Base-by-base conservation (phyloP, 139 green algal species). In the Zygnema cylindricum region DNA sequence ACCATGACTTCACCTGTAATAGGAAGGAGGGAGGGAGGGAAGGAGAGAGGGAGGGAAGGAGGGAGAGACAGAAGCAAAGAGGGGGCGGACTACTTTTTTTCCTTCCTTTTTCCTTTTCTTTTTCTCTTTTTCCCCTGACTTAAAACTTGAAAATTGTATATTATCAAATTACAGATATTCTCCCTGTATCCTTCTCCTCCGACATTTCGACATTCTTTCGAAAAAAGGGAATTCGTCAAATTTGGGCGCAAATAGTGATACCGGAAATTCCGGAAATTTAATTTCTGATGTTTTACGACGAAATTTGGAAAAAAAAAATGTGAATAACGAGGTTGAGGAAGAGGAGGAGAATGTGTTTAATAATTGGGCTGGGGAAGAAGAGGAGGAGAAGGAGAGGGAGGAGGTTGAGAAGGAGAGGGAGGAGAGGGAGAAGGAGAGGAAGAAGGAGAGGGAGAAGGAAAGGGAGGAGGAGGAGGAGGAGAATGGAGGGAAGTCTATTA, bases 161-260 rank as follows among this genome's bases (percentile, higher is more conserved):
- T n/a, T n/a, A n/a, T n/a, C n/a, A n/a, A n/a, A n/a, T n/a, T 7
- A 7, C 77, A 84, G 77, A 54, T 84, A 84, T 57, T 2, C 77
- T 22, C 77, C 77, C 16, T 84, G 41, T 49, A 7, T 84, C 3
- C 77, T 84, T 38, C 40, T 84, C 41, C n/a, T 84, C 22, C 77
- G 77, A 16, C 77, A 54, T 33, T 84, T 84, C 7, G 3, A 35
- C 3, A 33, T 33, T 73, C 77, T 84, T 55, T 49, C 77, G 16
- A 43, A 43, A 16, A 7, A 42, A 16, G 71, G 36, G 38, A 79
- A 11, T 41, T 38, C 71, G 43, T 3, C 71, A 55, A n/a, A n/a
- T n/a, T n/a, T n/a, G n/a, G n/a, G n/a, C n/a, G 71, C 36, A 79
- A 25, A 7, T 63, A 16, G 49, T 63, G 49, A 79, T 25, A 16